Evolutionary conservation across 2,329 filamentous ascomycete species (phyloP), one percentile per base, ranked within the genome.

Genomic region (Hymenoscyphus albidus): DNA sequence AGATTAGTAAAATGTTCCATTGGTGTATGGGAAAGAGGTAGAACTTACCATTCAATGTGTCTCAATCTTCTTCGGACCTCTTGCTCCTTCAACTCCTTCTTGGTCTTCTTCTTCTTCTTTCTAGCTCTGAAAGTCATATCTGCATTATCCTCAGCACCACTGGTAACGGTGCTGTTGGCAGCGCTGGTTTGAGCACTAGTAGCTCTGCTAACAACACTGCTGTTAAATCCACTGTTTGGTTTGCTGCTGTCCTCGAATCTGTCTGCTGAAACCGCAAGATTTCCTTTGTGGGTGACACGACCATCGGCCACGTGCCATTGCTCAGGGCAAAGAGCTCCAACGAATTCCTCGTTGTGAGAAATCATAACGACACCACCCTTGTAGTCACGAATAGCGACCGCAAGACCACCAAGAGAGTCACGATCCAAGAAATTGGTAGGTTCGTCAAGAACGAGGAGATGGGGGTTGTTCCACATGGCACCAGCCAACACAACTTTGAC

Each of bases 31-130:
- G 59, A 3, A 81, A 16, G 42, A 35, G 39, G 48, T 14, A 35
- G 6, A 61, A 69, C 73, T 14, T 62, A 74, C 90, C 90, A 91
- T 76, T 89, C 85, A 72, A 91, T 89, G 79, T 99, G 93, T 73
- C 95, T 87, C 78, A 98, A 81, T 72, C 95, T 85, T 70, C 94
- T 86, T 69, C 96, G 85, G 55, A 90, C 90, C 79, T 98, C 94
- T 22, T 90, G 85, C 78, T 99, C 95, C 85, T 99, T 99, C 76
- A 93, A 72, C 78, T 99, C 93, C 80, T 93, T 93, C 82, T 96
- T 92, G 64, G 95, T 99, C 86, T 95, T 86, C 91, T 99, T 99
- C 88, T 94, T 96, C 92, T 97, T 97, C 85, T 93, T 95, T 79
- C 84, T 87, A 10, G 90, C 83, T 78, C 84, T 87, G 88, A 99